phyloP scores from a whole-genome alignment of 768 basidiomycete genomes.

The Russula brevipes region DNA sequence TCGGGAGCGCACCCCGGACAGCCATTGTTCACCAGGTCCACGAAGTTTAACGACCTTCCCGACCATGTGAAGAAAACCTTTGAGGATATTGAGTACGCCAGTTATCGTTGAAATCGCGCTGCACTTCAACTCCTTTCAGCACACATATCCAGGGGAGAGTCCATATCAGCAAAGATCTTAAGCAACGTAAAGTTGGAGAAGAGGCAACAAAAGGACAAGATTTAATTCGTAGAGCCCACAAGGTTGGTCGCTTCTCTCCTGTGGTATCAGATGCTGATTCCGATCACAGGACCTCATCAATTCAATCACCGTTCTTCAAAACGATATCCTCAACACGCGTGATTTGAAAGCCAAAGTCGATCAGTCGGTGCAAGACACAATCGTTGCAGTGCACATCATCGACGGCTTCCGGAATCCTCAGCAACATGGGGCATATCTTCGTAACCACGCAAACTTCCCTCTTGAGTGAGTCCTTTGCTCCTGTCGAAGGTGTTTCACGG shows the following conservation, averaged over 20 bases:
- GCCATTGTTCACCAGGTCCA: slow-evolving; percentile 47
- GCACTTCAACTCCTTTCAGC: slow-evolving; percentile 35
- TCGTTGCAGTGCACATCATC: slow-evolving; percentile 67
- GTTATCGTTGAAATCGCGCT: background rate
- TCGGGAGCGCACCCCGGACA: slow-evolving; percentile 24
- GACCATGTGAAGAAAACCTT: slow-evolving; percentile 60
- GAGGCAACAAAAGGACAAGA: slow-evolving; percentile 71
- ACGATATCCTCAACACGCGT: slow-evolving; percentile 59
- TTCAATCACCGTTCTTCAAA: slow-evolving; percentile 55
- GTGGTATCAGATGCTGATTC: background rate
- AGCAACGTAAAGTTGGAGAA: slow-evolving; percentile 68
- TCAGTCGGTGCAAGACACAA: slow-evolving; percentile 74
- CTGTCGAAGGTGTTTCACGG: background rate
- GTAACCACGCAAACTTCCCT: slow-evolving; percentile 77
- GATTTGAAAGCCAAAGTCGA: slow-evolving; percentile 74
- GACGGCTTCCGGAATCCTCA: slow-evolving; percentile 77
- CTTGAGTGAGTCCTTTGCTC: slow-evolving; percentile 52
- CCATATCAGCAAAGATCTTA: slow-evolving; percentile 75
- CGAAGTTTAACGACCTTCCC: slow-evolving; percentile 80
- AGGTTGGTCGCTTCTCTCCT: slow-evolving; percentile 38
- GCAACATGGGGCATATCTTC: slow-evolving; percentile 61
- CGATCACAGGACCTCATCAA: slow-evolving; percentile 55
- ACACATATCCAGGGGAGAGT: slow-evolving; percentile 69
- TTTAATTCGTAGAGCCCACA: slow-evolving; percentile 59
- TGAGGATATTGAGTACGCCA: slow-evolving; percentile 64